phyloP scores from a whole-genome alignment of 2,329 filamentous ascomycete genomes.

The Metarhizium humberi region DNA sequence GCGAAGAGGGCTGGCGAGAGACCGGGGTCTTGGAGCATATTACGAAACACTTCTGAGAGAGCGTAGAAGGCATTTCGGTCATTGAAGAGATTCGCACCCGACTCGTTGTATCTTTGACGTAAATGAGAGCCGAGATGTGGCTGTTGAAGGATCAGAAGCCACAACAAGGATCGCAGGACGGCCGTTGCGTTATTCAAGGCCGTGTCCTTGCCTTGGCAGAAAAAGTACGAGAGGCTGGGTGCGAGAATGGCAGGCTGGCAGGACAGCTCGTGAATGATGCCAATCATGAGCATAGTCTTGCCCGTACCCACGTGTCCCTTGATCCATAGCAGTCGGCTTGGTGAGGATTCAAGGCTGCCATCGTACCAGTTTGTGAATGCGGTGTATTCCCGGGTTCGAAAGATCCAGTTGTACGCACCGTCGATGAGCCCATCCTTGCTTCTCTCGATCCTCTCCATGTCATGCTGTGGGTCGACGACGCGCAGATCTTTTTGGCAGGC shows the following conservation, averaged over 20 bases:
- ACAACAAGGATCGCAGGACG: constrained; percentile 29
- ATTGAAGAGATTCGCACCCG: no score
- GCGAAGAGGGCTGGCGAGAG: no score
- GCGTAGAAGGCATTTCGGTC: no score
- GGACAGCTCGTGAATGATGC: constrained; percentile 13
- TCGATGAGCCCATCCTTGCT: no score
- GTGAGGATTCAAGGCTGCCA: not conserved
- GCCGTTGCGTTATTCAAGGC: constrained; percentile 22
- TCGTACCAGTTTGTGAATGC: constrained; percentile 16
- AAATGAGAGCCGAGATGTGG: no score
- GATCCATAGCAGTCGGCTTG: not conserved
- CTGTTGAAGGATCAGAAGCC: constrained; percentile 16
- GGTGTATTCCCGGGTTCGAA: no score
- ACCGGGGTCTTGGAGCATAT: no score
- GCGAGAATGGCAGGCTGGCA: constrained; percentile 3
- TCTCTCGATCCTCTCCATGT: no score
- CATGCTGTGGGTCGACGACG: not conserved
- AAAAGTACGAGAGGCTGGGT: constrained; percentile 20
- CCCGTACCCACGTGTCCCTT: not conserved
- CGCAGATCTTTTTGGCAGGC: not conserved
- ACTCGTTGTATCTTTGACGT: no score
- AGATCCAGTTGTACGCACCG: no score
- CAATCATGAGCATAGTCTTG: constrained; percentile 2
- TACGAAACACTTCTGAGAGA: no score
- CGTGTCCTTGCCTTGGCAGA: constrained; percentile 28